A percentile compares a stretch with the other conserved stretches of the same genome.
phyloP scores from a whole-genome alignment of 768 basidiomycete species.

The Crepidotus variabilis region DNA sequence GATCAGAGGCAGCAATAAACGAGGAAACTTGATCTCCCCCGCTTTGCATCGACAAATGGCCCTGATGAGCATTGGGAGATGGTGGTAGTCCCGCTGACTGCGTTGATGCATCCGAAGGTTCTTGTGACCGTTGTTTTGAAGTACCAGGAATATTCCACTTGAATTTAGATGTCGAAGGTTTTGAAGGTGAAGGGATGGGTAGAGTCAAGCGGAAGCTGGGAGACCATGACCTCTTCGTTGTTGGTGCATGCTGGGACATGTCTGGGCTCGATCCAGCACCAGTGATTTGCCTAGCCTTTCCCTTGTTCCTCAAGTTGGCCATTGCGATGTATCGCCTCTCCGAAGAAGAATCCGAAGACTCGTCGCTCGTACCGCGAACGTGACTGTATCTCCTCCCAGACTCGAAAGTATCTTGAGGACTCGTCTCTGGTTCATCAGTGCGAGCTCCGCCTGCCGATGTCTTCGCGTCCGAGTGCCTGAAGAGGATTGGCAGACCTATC shows the following conservation, averaged over 20 bases:
- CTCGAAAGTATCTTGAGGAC: neutral
- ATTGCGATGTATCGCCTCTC: constrained; percentile 14
- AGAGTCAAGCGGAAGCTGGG: constrained; percentile 31
- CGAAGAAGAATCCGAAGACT: neutral
- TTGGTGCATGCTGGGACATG: neutral
- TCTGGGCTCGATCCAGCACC: constrained; percentile 11
- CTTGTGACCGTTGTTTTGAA: constrained; percentile 4
- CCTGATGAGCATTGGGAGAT: constrained; percentile 2
- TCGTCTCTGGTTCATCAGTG: constrained; percentile 2
- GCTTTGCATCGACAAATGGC: neutral
- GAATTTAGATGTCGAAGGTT: constrained; percentile 9
- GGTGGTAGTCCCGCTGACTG: constrained; percentile 6
- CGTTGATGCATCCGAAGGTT: constrained; percentile 6
- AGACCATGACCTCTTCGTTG: constrained; percentile 25
- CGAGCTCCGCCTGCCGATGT: constrained; percentile 13
- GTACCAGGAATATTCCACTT: constrained; percentile 5
- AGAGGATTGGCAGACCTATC: constrained; percentile 34
- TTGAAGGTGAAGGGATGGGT: constrained; percentile 22
- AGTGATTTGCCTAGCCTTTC: constrained; percentile 31
- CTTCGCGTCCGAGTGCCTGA: constrained; percentile 35
- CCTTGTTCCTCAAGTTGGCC: constrained; percentile 28
- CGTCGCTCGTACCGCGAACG: constrained; percentile 3
- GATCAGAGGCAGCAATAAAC: constrained; percentile 7
- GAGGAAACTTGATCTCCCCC: constrained; percentile 1
- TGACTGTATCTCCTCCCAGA: constrained; percentile 2